A percentile compares a stretch with the other conserved stretches of the same genome.
Conservation (phyloP, 2,329 filamentous ascomycete species). For the Metarhizium humberi region DNA sequence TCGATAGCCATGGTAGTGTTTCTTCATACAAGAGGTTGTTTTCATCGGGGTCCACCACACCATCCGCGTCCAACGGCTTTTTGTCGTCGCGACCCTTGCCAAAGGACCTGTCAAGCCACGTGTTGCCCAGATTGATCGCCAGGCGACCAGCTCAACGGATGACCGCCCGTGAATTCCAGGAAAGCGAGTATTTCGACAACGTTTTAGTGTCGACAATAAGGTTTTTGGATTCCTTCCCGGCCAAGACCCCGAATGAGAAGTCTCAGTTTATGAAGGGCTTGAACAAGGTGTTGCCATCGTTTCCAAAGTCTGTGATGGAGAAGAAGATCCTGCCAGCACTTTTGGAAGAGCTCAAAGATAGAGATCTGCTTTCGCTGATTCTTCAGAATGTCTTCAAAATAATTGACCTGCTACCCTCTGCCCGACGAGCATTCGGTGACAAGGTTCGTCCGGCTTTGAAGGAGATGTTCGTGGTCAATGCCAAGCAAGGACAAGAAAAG, state of each 20-base stretch:
- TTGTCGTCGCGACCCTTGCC: slow-evolving; percentile 72
- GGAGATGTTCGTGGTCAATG: slow-evolving; percentile 65
- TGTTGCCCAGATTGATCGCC: slow-evolving; percentile 80
- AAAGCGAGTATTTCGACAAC: slow-evolving; percentile 95
- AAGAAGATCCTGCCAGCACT: slow-evolving; percentile 87
- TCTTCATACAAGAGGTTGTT: slow-evolving; percentile 82
- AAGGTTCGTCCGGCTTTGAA: slow-evolving; percentile 77
- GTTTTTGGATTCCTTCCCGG: slow-evolving; percentile 83
- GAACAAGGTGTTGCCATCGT: slow-evolving; percentile 78
- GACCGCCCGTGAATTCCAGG: slow-evolving; percentile 83
- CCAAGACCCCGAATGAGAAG: slow-evolving; percentile 88
- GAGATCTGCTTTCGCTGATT: slow-evolving; percentile 73
- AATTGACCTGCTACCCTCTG: slow-evolving; percentile 65
- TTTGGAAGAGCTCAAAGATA: slow-evolving; percentile 89
- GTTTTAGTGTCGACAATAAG: slow-evolving; percentile 93
- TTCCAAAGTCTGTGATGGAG: slow-evolving; percentile 87
- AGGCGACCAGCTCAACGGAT: slow-evolving; percentile 79
- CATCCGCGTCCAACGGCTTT: slow-evolving; percentile 75
- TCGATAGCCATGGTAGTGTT: slow-evolving; percentile 72
- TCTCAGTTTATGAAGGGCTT: slow-evolving; percentile 84
- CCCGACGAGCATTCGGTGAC: slow-evolving; percentile 71
- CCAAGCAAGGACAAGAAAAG: slow-evolving; percentile 55
- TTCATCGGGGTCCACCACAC: slow-evolving; percentile 66
- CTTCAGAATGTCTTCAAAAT: slow-evolving; percentile 91
- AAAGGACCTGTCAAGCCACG: slow-evolving; percentile 62